Conservation (phyloP, 2,329 filamentous ascomycete genomes). For the Curvularia sp. region DNA sequence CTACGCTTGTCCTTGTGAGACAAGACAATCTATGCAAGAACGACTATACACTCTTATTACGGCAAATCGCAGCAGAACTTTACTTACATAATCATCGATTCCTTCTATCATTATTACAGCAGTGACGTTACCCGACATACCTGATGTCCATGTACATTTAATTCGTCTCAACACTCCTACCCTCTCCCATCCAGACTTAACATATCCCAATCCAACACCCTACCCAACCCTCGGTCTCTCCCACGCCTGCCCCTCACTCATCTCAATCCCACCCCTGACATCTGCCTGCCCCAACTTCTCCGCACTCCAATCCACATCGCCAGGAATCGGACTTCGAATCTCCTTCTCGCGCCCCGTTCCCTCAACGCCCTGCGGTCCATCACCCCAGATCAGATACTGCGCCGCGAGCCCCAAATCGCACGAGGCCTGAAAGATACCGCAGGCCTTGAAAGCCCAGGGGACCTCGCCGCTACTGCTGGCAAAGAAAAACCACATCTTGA, state of each 20-base stretch:
- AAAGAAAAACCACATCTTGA: constrained; percentile 83
- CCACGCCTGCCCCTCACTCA: constrained; percentile 28
- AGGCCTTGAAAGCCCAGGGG: constrained; percentile 80
- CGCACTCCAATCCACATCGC: constrained; percentile 22
- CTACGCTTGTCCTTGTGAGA: no score
- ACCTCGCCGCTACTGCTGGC: constrained; percentile 73
- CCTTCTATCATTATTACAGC: not conserved
- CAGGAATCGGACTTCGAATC: constrained; percentile 33
- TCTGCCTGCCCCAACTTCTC: constrained; percentile 21
- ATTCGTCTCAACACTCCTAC: not conserved
- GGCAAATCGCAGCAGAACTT: no score
- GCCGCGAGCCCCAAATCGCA: constrained; percentile 78
- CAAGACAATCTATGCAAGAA: no score
- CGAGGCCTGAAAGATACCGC: constrained; percentile 78
- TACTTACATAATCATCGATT: not conserved
- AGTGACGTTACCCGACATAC: constrained; percentile 7
- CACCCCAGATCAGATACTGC: constrained; percentile 64
- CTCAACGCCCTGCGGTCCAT: constrained; percentile 31
- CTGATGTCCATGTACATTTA: constrained; percentile 5
- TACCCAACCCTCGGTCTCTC: constrained; percentile 31
- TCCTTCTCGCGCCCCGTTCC: constrained; percentile 28
- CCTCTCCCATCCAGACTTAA: not conserved
- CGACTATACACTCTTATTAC: no score
- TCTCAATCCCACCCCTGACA: constrained; percentile 26
- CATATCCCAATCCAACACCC: not conserved